Evolutionary conservation across 116 monocot species (phyloP), one percentile per base, ranked within the genome.

Genomic region (Zostera marina): DNA sequence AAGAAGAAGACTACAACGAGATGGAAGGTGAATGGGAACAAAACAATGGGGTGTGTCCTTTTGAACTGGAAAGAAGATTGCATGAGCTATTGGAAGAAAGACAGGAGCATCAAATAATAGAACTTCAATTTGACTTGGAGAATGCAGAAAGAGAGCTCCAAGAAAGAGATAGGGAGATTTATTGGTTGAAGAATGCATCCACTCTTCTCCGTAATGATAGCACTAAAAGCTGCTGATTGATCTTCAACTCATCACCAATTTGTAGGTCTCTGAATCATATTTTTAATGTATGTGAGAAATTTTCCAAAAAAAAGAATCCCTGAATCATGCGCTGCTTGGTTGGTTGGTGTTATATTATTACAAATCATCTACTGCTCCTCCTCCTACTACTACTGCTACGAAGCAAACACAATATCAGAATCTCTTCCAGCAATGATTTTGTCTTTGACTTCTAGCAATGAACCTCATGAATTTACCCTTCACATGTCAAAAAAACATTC

Each of bases 61-160:
- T 14, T 15, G 83, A 78, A 43, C 70, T 92, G 22, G 81, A 81
- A 63, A 78, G 81, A 70, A 76, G 68, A 70, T 64, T 87, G 57
- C 73, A 83, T 52, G 81, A 87, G 53, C 80, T 92, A 52, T 51
- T 87, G 21, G 75, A 87, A 63, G 67, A 25, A 26, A 66, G 72
- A 42, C 87, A 92, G 47, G 72, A 71, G 21, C 74, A 92, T 54
- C 68, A 74, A 44, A 92, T 92, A 58, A 66, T 41, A 40, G 71
- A 79, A 56, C 60, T 92, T 23, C 74, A 87, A 60, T 76, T 61
- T 21, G 79, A 69, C 42, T 62, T 90, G 66, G 69, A 68, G 13
- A 38, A 17, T 52, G 69, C 74, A 6, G 57, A 74, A 69, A 60
- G 25, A 32, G 66, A 60, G 52, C 74, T 90, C 15, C 56, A 42